Evolutionary conservation across 163 green algal genomes (phyloP).

Genomic region (Coccomyxa subellipsoidea): DNA sequence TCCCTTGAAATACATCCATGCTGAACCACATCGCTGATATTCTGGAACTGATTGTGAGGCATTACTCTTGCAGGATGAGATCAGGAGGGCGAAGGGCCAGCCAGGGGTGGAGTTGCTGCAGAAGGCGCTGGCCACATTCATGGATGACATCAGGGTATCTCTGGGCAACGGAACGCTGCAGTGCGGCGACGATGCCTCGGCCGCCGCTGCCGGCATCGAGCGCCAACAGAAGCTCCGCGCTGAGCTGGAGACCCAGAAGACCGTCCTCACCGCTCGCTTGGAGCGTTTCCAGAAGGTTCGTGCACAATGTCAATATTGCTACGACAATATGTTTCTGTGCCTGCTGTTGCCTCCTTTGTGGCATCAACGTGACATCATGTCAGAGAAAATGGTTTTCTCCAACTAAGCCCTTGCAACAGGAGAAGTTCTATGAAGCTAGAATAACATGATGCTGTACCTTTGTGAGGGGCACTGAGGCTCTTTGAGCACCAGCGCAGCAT

Average conservation of each 20-base stretch:
- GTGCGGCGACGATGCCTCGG: background rate
- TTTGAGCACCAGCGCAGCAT: no score
- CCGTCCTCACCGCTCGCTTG: conserved; percentile 25
- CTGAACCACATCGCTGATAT: no score
- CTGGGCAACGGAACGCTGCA: conserved; percentile 2
- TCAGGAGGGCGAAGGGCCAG: background rate
- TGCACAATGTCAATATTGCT: no score
- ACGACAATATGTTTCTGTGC: background rate
- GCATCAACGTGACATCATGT: no score
- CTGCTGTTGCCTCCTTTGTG: no score
- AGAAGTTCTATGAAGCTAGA: background rate
- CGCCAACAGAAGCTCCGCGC: background rate
- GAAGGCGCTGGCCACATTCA: background rate
- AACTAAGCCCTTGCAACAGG: no score
- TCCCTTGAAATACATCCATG: no score
- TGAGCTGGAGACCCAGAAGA: conserved; percentile 36
- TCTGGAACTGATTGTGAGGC: no score
- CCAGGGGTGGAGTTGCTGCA: background rate
- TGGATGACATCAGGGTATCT: background rate
- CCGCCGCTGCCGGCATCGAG: background rate
- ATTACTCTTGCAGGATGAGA: background rate
- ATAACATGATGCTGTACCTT: background rate
- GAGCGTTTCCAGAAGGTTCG: conserved; percentile 27
- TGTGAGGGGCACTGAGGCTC: background rate
- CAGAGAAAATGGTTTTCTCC: no score